These are phyloP conservation scores for Sphaerulina vaccinii DNA, from an alignment of 2,329 filamentous ascomycete species.

Conservation along the genomic window DNA sequence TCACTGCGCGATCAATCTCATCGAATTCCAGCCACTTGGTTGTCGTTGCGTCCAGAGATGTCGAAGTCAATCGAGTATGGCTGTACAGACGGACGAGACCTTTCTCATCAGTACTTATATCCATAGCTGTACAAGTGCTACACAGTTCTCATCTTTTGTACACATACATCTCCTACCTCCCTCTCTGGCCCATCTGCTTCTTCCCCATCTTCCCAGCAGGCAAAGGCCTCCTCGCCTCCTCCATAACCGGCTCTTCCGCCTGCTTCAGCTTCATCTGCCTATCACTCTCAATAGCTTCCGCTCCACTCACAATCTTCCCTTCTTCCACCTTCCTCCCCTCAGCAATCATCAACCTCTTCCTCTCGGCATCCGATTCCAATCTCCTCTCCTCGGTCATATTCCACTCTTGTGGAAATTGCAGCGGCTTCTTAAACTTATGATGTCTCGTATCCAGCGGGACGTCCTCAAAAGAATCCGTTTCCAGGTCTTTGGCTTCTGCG, in stretches of 20 bases:
- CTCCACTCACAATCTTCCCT: slow-evolving; percentile 42
- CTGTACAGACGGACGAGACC: not conserved
- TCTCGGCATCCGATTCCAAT: slow-evolving; percentile 61
- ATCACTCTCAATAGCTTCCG: slow-evolving; percentile 31
- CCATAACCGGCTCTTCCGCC: slow-evolving; percentile 35
- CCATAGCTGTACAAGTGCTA: slow-evolving; percentile 4
- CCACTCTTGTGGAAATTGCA: slow-evolving; percentile 80
- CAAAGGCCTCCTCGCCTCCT: slow-evolving; percentile 31
- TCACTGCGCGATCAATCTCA: too few relatives aligned
- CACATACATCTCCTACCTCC: slow-evolving; percentile 3
- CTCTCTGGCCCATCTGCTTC: slow-evolving; percentile 32
- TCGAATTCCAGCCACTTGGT: too few relatives aligned
- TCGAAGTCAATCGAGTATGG: not conserved
- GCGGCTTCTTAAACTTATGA: slow-evolving; percentile 65
- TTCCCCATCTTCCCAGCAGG: slow-evolving; percentile 34
- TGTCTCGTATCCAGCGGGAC: slow-evolving; percentile 87
- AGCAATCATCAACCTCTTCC: slow-evolving; percentile 52
- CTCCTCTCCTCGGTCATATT: slow-evolving; percentile 69
- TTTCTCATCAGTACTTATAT: not conserved
- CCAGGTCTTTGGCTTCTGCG: slow-evolving; percentile 67
- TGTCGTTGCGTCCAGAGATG: too few relatives aligned
- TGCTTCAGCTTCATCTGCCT: slow-evolving; percentile 27
- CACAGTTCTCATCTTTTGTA: not conserved
- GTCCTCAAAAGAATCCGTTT: slow-evolving; percentile 80
- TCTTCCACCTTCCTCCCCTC: slow-evolving; percentile 57